A percentile compares a stretch with the other conserved stretches of the same genome.
These are phyloP conservation scores for Vitis hybrid DNA, from an alignment of 177 flowering plant species.

Conservation along the genomic window DNA sequence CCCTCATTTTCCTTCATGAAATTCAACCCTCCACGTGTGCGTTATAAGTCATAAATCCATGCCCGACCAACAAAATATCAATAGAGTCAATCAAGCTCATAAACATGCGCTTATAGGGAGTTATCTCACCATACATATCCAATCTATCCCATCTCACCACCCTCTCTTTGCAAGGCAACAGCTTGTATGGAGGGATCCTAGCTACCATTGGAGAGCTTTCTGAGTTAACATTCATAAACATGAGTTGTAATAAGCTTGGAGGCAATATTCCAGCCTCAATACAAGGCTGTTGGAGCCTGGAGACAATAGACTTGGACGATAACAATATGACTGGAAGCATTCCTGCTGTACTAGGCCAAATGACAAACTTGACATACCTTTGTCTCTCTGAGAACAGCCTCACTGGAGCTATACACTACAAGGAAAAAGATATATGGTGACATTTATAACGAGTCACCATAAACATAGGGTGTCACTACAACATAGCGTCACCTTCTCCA, in stretches of 20 bases:
- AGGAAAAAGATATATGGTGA: too few relatives aligned
- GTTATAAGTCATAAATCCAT: too few relatives aligned
- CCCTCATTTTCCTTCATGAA: too few relatives aligned
- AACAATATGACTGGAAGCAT: conserved; percentile 5
- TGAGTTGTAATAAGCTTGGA: background rate
- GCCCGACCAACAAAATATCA: too few relatives aligned
- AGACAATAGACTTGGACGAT: background rate
- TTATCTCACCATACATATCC: background rate
- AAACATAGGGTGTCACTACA: too few relatives aligned
- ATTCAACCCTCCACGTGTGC: too few relatives aligned
- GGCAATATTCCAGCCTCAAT: background rate
- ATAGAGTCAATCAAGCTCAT: background rate
- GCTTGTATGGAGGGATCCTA: conserved; percentile 5
- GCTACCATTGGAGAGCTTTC: conserved; percentile 4
- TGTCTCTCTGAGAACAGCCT: background rate
- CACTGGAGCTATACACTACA: background rate
- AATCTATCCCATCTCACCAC: conserved; percentile 2
- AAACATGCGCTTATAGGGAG: background rate
- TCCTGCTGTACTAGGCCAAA: background rate
- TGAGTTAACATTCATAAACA: background rate
- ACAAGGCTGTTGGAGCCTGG: too few relatives aligned
- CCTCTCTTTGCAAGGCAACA: conserved; percentile 7
- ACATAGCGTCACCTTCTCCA: too few relatives aligned
- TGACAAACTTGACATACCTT: conserved; percentile 6
- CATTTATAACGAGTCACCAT: too few relatives aligned